These are phyloP conservation scores for Metschnikowia dekortorum DNA, from an alignment of 805 yeast genomes.

Conservation along the genomic window DNA sequence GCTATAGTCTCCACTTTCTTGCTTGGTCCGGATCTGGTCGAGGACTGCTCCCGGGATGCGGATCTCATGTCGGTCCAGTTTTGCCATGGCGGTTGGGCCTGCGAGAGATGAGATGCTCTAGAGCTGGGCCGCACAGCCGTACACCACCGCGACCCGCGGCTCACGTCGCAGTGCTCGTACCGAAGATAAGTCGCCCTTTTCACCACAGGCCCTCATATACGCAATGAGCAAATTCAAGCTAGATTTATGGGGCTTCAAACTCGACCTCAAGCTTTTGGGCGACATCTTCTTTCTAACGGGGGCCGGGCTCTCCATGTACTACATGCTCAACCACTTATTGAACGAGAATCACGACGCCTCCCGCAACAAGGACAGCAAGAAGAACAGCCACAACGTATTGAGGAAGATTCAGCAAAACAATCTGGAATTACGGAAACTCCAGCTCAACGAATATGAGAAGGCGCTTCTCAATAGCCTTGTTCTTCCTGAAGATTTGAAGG, in stretches of 20 bases:
- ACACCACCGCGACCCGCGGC: neutral
- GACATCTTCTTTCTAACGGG: slow-evolving; percentile 43
- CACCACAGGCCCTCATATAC: neutral
- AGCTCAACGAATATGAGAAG: slow-evolving; percentile 70
- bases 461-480: slow-evolving; percentile 74
- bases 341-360: slow-evolving; percentile 32
- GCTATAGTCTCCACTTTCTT: slow-evolving; percentile 42
- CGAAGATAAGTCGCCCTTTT: too few relatives aligned
- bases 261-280: slow-evolving; percentile 39
- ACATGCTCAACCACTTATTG: slow-evolving; percentile 44
- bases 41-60: slow-evolving; percentile 52
- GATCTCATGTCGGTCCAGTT: slow-evolving; percentile 39
- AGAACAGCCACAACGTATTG: slow-evolving; percentile 46
- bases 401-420: slow-evolving; percentile 40
- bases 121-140: neutral
- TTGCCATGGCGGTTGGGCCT: slow-evolving; percentile 6
- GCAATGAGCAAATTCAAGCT: slow-evolving; percentile 31
- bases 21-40: slow-evolving; percentile 44
- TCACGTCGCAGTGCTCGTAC: too few relatives aligned
- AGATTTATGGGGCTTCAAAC: slow-evolving; percentile 35
- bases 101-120: slow-evolving; percentile 5
- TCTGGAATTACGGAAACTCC: slow-evolving; percentile 53
- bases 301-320: slow-evolving; percentile 68
- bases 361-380: slow-evolving; percentile 53
- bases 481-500: slow-evolving; percentile 76